Evolutionary conservation across 495 filamentous ascomycete genomes (phyloP).

Genomic region (Annulohypoxylon maeteangense): DNA sequence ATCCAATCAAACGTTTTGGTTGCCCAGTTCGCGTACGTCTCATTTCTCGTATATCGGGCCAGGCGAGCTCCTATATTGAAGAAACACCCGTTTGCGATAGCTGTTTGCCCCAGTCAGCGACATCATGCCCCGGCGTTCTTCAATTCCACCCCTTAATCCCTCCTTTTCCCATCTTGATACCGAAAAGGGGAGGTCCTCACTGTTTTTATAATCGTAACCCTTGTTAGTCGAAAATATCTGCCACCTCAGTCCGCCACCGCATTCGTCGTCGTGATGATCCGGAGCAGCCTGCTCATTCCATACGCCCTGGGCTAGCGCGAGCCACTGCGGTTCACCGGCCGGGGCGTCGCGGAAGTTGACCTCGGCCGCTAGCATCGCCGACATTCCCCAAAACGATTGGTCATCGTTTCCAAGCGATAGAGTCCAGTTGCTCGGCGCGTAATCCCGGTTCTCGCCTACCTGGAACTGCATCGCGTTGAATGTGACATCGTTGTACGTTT

Average conservation of each 20-base stretch:
- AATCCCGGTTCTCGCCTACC: conserved; percentile 72
- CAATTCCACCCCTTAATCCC: not conserved
- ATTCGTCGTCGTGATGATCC: conserved; percentile 69
- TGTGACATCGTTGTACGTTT: conserved; percentile 71
- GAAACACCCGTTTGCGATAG: conserved; percentile 84
- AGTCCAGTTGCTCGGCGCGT: conserved; percentile 76
- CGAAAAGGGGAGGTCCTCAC: conserved; percentile 48
- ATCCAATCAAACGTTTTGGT: conserved; percentile 80
- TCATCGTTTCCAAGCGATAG: conserved; percentile 86
- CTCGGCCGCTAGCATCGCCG: conserved; percentile 79
- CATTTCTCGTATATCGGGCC: conserved; percentile 78
- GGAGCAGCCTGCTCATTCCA: conserved; percentile 73
- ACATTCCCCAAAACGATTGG: conserved; percentile 80
- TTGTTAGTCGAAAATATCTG: conserved; percentile 81
- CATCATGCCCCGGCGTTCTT: not conserved
- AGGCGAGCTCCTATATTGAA: conserved; percentile 86
- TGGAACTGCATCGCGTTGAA: conserved; percentile 74
- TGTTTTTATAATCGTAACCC: conserved; percentile 92
- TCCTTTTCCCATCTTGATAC: not conserved
- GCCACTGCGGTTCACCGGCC: conserved; percentile 69
- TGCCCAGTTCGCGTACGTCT: conserved; percentile 82
- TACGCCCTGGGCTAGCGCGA: conserved; percentile 79
- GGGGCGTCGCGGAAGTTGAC: conserved; percentile 73
- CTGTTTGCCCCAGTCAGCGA: conserved; percentile 27
- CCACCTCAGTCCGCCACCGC: conserved; percentile 83